Base-by-base conservation (phyloP, 2,329 filamentous ascomycete genomes). In the Penicillium sp. region DNA sequence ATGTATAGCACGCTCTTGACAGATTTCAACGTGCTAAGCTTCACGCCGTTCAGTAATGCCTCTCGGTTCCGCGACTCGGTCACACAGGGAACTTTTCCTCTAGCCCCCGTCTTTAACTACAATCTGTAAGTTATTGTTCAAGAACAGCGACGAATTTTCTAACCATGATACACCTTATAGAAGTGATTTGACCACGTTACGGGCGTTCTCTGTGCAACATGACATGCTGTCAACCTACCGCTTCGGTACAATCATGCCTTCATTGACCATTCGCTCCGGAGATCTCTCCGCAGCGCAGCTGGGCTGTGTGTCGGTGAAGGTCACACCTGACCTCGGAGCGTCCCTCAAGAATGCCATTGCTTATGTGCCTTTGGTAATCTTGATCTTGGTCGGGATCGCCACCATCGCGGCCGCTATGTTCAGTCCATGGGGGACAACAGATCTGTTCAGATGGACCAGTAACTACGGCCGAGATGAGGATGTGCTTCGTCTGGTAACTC, bases 391-490 rank as follows among this genome's bases (percentile, higher is more conserved):
- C 43, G 94, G 86, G 2, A 73, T 92, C 54, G 91, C 92, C 13
- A 96, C 93, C 6, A 79, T 92, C 34, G 86, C 91, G 61, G 92
- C 94, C 3, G 89, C 86, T 46, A 90, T 95, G 36, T 93, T 86
- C 69, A 97, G 92, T 67, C 94, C 94, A 0, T 99, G 94, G 93
- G 94, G 94, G 18, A 90, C 91, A 1, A 85, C 85, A 7, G 89
- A 99, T 69, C 81, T 93, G 18, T 97, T 97, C 71, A 87, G 90
- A 62, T 99, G 93, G 92, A 92, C 91, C n/a, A 95, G 91, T 68
- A 99, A 99, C 70, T 97, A 96, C 70, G 94, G 94, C 34, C 86
- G 93, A 63, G 94, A 99, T 65, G 89, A 90, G 57, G 94, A 99
- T 75, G 79, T 97, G 61, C 80, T 99, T 50, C 87, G 94, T 51